Base-by-base conservation (phyloP, 225 moss, liverwort and hornwort species). In the Polytrichum commune region DNA sequence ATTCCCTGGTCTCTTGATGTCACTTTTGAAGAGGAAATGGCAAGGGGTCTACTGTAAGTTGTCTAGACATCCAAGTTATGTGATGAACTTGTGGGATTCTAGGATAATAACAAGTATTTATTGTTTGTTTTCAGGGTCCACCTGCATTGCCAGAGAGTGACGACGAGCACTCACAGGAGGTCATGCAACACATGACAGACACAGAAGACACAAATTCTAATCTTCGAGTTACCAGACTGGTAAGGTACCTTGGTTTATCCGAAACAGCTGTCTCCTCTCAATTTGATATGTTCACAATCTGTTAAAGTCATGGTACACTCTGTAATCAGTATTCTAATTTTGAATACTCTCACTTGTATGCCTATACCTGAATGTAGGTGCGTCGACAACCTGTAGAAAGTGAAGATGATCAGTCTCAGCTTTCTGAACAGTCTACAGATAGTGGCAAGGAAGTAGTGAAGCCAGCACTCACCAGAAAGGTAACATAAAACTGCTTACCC, bases 401-500 rank as follows among this genome's bases (percentile, higher is more conserved):
- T 69, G 86, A 86, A 63, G 83, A 86, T 53, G 86, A 73, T 10
- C 82, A 75, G 55, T 77, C 82, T 79, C 86, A 83, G 68, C 73
- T 78, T 55, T 83, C 80, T 24, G 70, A 78, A 35, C 25, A 22
- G 53, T 77, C 78, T 18, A 67, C 73, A 23, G 75, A 38, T 60
- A 30, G 55, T 71, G 68, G 53, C 53, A 65, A 73, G 62, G 73
- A 71, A 73, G 55, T 57, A n/a, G 46, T 76, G 60, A 77, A 75
- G 55, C 65, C 73, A 64, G 24, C 62, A 3, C 63, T 75, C 33
- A 61, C 54, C 20, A 78, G 75, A 76, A 83, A 86, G 86, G 80
- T 86, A 80, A 38, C 26, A 19, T 74, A 19, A 32, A 32, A 30
- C 32, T 32, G 32, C 33, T 8, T 35, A 46, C 46, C 46, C 46